Base-by-base conservation (phyloP, 2,329 filamentous ascomycete species). In the Chalaropsis thielavioides region DNA sequence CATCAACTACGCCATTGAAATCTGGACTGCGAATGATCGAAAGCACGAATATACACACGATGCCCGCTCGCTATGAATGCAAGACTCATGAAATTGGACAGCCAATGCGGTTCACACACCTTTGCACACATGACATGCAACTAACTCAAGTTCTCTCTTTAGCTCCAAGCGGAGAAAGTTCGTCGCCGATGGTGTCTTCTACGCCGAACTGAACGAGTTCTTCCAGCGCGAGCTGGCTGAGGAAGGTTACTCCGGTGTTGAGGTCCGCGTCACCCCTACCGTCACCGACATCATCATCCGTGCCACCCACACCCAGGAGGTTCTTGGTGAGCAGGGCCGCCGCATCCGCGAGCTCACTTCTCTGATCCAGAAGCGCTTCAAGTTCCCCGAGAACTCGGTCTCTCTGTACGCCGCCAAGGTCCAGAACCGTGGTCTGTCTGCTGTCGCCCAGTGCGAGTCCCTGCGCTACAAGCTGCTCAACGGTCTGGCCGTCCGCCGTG, bases 281-380 rank as follows among this genome's bases (percentile, higher is more conserved):
- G 94, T 99, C 77, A 99, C 94, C 84, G 94, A 97, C 82, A 97
- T 97, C 86, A 97, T 99, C 86, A 95, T 99, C 85, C 94, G 94
- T 80, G 94, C 94, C 77, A 99, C 94, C 76, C 94, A 99, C 88
- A 99, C 94, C 77, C 94, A 99, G 84, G 95, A 99, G 84, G 95
- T 99, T 73, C 90, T 99, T 76, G 94, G 94, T 77, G 94, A 99
- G 88, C 94, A 99, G 86, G 94, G 94, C 76, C 92, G 94, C 83
- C 90, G 94, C 83, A 99, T 99, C 81, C 92, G 94, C 80, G 94
- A 99, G 86, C 91, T 99, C 81, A 99, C 94, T 78, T 96, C 91
- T 76, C 88, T 99, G 78, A 99, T 99, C 85, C 95, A 99, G 85
- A 97, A 99, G 89, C 92, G 94, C 77, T 99, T 99, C 90, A 96